Evolutionary conservation across 352 stramenopile species (phyloP), one percentile per base, ranked within the genome.

Genomic region (Aphanomyces astaci): DNA sequence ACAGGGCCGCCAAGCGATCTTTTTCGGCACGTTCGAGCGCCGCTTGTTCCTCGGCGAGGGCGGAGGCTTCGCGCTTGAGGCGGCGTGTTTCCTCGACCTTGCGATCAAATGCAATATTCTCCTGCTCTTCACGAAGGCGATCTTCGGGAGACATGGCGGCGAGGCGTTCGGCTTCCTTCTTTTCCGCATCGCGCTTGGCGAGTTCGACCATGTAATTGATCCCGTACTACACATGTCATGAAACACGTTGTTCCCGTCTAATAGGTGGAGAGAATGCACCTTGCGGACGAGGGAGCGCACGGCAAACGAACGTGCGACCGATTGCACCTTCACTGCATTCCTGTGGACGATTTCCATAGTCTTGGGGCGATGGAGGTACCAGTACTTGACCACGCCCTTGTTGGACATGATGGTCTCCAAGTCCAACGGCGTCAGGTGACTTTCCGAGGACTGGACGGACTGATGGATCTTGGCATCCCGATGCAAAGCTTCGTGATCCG

Each of bases 261-360:
- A n/a, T n/a, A n/a, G n/a, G n/a, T n/a, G n/a, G n/a, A n/a, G n/a
- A 15, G 36, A 43, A 43, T 7, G 0, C 40, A 78, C 73, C 65
- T 86, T 85, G 57, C 84, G 78, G 19, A 81, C 80, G 30, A 94
- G 75, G 64, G 80, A 78, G 28, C 86, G 82, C 52, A 94, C 82
- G 46, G 86, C 86, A 68, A 83, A 94, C 24, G 86, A 81, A 51
- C 86, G 86, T 0, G 82, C 86, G 24, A 94, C 54, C 43, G 74
- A 87, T 74, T 94, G 86, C 55, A 94, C 89, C 75, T 92, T 92
- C 57, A 84, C 90, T 15, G 84, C 86, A 71, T 94, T 94, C 78
- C 86, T 89, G 76, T 94, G 86, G 39, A 94, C 86, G 67, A 90
- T 92, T 64, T 89, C 81, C 86, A 94, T 94, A 19, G 86, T 94